Conservation (phyloP, 2,329 filamentous ascomycete species). For the Fusarium praegraminearum region DNA sequence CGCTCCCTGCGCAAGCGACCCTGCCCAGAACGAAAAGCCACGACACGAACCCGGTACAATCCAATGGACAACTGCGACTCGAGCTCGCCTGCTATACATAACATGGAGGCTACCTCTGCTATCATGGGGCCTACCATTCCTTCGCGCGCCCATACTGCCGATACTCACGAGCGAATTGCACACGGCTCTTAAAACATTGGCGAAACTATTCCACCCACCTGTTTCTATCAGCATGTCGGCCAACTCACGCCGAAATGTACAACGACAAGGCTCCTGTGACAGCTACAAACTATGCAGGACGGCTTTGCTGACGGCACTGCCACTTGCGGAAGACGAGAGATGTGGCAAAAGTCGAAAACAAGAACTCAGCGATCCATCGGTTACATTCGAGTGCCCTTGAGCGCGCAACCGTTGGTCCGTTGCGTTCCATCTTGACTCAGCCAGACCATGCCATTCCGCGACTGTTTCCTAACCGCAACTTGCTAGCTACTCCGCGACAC, state of each 20-base stretch:
- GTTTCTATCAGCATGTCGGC: too few species aligned
- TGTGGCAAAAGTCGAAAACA: too few species aligned
- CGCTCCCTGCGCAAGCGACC: background rate
- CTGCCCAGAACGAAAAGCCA: background rate
- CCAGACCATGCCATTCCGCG: background rate
- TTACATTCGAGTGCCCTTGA: background rate
- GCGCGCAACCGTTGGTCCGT: background rate
- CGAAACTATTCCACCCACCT: too few species aligned
- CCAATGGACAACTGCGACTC: background rate
- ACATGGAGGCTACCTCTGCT: too few species aligned
- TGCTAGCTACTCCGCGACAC: background rate
- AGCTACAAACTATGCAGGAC: too few species aligned
- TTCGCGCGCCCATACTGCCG: background rate
- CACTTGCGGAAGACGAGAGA: too few species aligned
- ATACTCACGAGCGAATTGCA: background rate
- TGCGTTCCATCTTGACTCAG: background rate
- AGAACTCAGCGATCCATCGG: background rate
- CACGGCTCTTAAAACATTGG: background rate
- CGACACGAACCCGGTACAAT: background rate
- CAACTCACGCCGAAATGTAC: too few species aligned
- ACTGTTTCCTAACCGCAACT: too few species aligned
- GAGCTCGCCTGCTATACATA: background rate
- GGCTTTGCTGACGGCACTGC: too few species aligned
- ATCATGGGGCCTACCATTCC: too few species aligned
- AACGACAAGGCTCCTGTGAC: too few species aligned